Evolutionary conservation across 108 stramenopile species (phyloP).

Genomic region (Cylindrotheca closterium): DNA sequence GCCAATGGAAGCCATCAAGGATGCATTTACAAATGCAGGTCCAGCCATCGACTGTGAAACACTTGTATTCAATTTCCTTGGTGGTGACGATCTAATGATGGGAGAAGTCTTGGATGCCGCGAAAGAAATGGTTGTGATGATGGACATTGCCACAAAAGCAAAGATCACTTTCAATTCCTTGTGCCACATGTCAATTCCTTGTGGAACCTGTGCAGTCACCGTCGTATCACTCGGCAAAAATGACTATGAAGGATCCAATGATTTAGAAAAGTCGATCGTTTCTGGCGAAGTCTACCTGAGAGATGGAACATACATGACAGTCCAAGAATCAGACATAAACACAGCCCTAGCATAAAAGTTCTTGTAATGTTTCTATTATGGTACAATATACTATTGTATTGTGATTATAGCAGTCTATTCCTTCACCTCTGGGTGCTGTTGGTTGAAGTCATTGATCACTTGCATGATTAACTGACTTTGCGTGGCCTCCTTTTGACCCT

Average conservation of each 20-base stretch:
- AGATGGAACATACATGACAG: constrained; percentile 65
- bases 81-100: constrained; percentile 75
- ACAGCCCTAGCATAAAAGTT: constrained; percentile 32
- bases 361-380: not conserved
- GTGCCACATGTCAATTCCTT: constrained; percentile 47
- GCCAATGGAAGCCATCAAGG: constrained; percentile 63
- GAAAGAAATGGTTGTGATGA: constrained; percentile 41
- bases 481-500: not conserved
- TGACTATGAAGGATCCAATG: constrained; percentile 16
- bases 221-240: constrained; percentile 39
- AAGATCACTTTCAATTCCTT: constrained; percentile 61
- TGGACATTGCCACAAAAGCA: constrained; percentile 46
- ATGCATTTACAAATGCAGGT: constrained; percentile 40
- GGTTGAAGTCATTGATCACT: constrained; percentile 11
- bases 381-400: not conserved
- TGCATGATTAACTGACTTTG: constrained; percentile 25
- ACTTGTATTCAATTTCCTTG: constrained; percentile 51
- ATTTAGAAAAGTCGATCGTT: constrained; percentile 51
- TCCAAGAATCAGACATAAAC: constrained; percentile 58
- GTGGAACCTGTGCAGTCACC: constrained; percentile 45
- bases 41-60: constrained; percentile 20
- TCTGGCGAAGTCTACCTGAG: constrained; percentile 58
- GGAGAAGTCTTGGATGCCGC: constrained; percentile 65
- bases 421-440: not conserved
- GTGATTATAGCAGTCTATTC: not conserved